These are phyloP conservation scores for Staphylotrichum tortipilum DNA, from an alignment of 495 filamentous ascomycete genomes.

Conservation along the genomic window DNA sequence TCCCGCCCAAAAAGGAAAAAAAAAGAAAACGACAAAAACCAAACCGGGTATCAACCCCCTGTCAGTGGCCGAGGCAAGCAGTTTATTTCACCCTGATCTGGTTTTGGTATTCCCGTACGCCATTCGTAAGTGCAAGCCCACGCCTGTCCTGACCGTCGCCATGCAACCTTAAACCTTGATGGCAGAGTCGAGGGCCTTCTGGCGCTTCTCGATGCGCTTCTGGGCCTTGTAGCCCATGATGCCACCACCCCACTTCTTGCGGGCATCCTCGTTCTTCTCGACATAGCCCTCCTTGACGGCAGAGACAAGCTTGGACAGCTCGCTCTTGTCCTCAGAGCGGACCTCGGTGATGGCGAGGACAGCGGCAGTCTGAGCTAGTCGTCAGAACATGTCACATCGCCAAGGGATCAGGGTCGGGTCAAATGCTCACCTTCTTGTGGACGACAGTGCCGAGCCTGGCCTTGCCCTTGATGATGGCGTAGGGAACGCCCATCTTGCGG, in stretches of 20 bases:
- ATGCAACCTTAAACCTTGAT: conserved; percentile 76
- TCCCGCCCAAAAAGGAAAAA: conserved; percentile 7
- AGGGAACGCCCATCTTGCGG: conserved; percentile 99
- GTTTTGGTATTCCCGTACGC: conserved; percentile 35
- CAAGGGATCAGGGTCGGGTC: too few species aligned
- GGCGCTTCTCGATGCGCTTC: conserved; percentile 87
- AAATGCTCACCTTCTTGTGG: conserved; percentile 83
- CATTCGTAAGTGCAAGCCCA: conserved; percentile 27
- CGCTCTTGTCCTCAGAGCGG: conserved; percentile 92
- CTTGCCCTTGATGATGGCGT: conserved; percentile 99
- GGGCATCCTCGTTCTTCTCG: conserved; percentile 88
- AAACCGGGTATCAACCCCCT: conserved; percentile 15
- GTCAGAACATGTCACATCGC: too few species aligned
- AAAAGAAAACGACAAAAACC: conserved; percentile 9
- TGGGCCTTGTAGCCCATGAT: conserved; percentile 98
- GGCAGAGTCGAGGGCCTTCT: conserved; percentile 83
- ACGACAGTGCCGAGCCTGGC: conserved; percentile 96
- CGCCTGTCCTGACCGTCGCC: conserved; percentile 16
- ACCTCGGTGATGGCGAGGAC: conserved; percentile 94
- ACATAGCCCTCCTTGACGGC: conserved; percentile 97
- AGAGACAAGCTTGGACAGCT: conserved; percentile 91
- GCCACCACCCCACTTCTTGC: conserved; percentile 97
- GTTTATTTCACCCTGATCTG: conserved; percentile 30
- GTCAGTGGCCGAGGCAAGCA: conserved; percentile 24
- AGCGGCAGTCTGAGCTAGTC: conserved; percentile 67